A percentile compares a stretch with the other conserved stretches of the same genome.
Evolutionary conservation across 768 basidiomycete genomes (phyloP).

Genomic region (Naematelia encephala): DNA sequence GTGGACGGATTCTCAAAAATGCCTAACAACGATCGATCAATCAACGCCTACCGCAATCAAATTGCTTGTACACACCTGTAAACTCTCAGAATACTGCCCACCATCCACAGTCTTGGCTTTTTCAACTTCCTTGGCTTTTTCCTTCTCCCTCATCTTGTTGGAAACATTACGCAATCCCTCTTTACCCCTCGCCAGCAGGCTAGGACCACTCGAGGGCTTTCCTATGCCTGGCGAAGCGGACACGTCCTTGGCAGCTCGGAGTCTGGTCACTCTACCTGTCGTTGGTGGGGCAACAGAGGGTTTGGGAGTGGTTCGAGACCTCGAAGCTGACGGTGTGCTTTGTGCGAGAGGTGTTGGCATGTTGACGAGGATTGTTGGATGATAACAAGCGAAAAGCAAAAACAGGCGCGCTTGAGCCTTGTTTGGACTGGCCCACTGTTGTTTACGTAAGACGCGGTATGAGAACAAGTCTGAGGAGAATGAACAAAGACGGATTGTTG

Average conservation of each 20-base stretch:
- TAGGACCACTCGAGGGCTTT: constrained; percentile 13
- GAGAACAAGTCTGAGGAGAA: too few species aligned
- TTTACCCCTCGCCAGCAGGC: constrained; percentile 35
- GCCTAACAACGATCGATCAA: constrained; percentile 30
- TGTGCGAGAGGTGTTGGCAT: background rate
- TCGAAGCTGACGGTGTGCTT: background rate
- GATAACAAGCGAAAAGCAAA: constrained; percentile 1
- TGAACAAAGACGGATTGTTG: too few species aligned
- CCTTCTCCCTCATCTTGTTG: constrained; percentile 35
- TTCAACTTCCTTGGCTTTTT: constrained; percentile 20
- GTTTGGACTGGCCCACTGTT: constrained; percentile 1
- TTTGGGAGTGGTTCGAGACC: background rate
- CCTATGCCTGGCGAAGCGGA: constrained; percentile 16
- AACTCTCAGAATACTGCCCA: constrained; percentile 1
- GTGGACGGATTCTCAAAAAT: constrained; percentile 49
- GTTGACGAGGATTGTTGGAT: background rate
- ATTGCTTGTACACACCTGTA: constrained; percentile 10
- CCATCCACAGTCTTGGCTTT: background rate
- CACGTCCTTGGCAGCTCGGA: constrained; percentile 13
- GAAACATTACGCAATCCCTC: constrained; percentile 40
- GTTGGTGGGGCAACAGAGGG: background rate
- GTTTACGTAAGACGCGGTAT: background rate
- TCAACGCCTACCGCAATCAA: constrained; percentile 12
- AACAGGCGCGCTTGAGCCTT: constrained; percentile 8
- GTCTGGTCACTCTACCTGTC: constrained; percentile 4